These are phyloP conservation scores for Friedmanniomyces simplex DNA, from an alignment of 495 filamentous ascomycete species.

Conservation along the genomic window DNA sequence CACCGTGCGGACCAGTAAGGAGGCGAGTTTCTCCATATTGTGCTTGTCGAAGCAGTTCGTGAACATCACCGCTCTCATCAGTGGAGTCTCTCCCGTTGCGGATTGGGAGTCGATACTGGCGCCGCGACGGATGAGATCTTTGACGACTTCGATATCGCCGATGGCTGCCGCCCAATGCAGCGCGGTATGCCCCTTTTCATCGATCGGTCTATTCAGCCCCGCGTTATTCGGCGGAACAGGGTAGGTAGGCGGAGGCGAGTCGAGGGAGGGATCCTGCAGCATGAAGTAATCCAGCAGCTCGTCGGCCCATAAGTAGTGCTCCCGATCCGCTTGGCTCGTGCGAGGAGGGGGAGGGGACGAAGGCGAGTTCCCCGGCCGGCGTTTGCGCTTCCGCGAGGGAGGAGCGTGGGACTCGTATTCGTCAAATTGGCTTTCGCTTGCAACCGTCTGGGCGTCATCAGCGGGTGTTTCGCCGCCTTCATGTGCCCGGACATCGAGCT, in stretches of 20 bases:
- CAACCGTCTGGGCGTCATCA: constrained; percentile 52
- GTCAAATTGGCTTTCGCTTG: constrained; percentile 64
- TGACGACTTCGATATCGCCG: constrained; percentile 88
- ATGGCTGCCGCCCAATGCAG: constrained; percentile 97
- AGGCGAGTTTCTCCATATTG: constrained; percentile 71
- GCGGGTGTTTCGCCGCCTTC: constrained; percentile 67
- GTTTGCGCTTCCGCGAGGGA: constrained; percentile 56
- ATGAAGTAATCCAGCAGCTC: constrained; percentile 92
- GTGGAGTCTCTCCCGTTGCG: constrained; percentile 76
- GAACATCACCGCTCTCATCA: constrained; percentile 90
- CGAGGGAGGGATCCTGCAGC: constrained; percentile 54
- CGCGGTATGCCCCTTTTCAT: constrained; percentile 77
- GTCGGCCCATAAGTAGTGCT: constrained; percentile 83
- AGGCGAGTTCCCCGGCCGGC: constrained; percentile 47
- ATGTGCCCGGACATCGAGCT: constrained; percentile 33
- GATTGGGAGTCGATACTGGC: constrained; percentile 60
- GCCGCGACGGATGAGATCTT: constrained; percentile 64
- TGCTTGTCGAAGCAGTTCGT: constrained; percentile 91
- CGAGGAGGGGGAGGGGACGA: background rate
- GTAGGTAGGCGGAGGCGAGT: constrained; percentile 48
- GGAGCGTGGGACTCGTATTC: constrained; percentile 69
- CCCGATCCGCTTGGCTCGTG: constrained; percentile 50
- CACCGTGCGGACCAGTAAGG: constrained; percentile 66
- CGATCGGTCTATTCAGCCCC: constrained; percentile 78
- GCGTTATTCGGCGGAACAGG: constrained; percentile 74